These are phyloP conservation scores for Fusarium tricinctum DNA, from an alignment of 2,329 filamentous ascomycete species.

Conservation along the genomic window DNA sequence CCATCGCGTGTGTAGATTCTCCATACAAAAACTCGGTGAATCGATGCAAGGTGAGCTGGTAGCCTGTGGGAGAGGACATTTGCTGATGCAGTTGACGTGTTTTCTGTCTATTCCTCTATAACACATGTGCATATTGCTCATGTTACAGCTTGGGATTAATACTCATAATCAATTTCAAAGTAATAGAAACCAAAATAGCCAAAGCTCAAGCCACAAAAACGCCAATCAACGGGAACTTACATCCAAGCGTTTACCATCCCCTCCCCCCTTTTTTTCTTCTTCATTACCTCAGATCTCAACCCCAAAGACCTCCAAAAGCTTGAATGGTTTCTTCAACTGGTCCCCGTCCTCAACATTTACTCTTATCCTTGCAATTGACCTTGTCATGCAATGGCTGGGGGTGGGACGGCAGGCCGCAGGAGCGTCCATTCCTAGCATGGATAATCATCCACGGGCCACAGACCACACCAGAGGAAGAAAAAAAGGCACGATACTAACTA, in stretches of 20 bases:
- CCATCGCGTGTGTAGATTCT: constrained; percentile 1
- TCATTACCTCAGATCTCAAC: constrained; percentile 2
- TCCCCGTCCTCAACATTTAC: neutral
- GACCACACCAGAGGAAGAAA: constrained; percentile 2
- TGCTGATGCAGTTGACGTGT: neutral
- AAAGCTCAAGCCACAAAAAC: constrained; percentile 35
- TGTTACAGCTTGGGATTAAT: no score
- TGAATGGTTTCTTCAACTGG: neutral
- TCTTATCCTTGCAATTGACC: neutral
- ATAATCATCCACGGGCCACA: constrained; percentile 4
- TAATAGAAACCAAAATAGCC: constrained; percentile 13
- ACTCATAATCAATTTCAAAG: constrained; percentile 3
- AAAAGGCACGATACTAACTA: constrained; percentile 37
- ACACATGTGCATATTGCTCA: neutral
- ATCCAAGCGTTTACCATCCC: constrained; percentile 1
- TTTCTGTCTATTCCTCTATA: neutral
- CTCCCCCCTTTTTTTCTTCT: neutral
- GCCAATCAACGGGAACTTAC: constrained; percentile 17
- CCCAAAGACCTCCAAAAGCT: constrained; percentile 7
- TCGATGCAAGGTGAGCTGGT: neutral
- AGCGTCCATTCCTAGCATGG: neutral
- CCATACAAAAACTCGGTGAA: constrained; percentile 8
- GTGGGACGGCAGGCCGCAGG: constrained; percentile 37
- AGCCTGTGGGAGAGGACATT: neutral
- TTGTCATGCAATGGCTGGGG: constrained; percentile 25